Evolutionary conservation across 2,329 filamentous ascomycete genomes (phyloP), one percentile per base, ranked within the genome.

Genomic region (Sphaerulina musiva): DNA sequence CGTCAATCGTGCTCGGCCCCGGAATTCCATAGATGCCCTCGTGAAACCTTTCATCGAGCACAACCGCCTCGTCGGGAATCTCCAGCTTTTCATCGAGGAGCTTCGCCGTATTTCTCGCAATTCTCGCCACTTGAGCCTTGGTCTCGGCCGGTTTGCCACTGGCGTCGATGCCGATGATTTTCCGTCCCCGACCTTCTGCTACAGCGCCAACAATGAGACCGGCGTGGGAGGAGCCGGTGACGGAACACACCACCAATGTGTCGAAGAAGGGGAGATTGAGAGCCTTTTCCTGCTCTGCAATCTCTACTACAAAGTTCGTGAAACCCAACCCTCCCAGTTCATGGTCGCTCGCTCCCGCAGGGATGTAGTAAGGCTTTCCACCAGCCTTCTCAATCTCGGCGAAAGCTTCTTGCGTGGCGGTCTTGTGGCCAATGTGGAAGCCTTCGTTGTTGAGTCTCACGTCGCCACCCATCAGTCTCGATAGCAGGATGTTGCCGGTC

Each of bases 151-250:
- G 76, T 55, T 78, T 84, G 9, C 80, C 81, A 43, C 76, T 80
- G 0, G 80, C 82, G 68, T 88, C 85, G 55, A 88, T 83, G 6
- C 85, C 85, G 47, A 88, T 78, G 4, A 88, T 72, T 64, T 74
- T 80, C 23, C 81, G 72, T 58, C 74, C 73, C 36, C 65, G 72
- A 45, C 67, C 68, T 34, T 68, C 66, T 1, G 70, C 64, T 69
- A 86, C 86, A 69, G 87, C 87, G 0, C 86, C 86, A 0, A 84
- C 85, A 7, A 89, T 76, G 76, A 89, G 85, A 7, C 86, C 86
- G 0, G 81, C 85, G 66, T 86, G 77, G 1, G 85, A 88, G 5
- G 79, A 83, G 3, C 85, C 86, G 0, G 85, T 87, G 1, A 87
- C 85, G 14, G 82, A 83, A 66, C 84, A 87, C 20, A 65, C 64